These are phyloP conservation scores for Pestalotiopsis fici DNA, from an alignment of 2,329 filamentous ascomycete species.

Conservation along the genomic window DNA sequence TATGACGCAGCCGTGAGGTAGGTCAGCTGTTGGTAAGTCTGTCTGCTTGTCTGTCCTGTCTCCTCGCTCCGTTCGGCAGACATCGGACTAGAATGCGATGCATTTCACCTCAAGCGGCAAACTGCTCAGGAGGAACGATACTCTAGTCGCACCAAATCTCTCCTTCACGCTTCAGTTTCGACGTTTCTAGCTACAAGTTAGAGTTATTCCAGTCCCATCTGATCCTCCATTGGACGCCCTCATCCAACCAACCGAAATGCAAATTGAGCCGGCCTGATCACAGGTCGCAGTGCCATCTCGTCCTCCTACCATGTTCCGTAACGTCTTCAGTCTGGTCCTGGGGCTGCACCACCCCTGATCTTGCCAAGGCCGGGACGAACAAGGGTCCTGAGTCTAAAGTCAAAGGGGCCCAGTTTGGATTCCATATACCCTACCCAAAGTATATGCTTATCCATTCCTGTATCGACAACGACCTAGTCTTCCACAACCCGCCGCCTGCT, in stretches of 20 bases:
- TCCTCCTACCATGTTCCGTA: slow-evolving; percentile 6
- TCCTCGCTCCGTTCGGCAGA: neutral
- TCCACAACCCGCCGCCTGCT: slow-evolving; percentile 6
- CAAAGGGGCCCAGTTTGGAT: slow-evolving; percentile 16
- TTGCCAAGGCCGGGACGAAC: slow-evolving; percentile 8
- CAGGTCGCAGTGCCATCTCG: slow-evolving; percentile 7
- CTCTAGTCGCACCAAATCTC: neutral
- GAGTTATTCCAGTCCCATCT: neutral
- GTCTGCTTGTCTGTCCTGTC: neutral
- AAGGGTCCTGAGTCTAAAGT: neutral
- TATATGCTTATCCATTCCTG: slow-evolving; percentile 15
- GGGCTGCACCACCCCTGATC: slow-evolving; percentile 1
- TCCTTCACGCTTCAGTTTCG: neutral
- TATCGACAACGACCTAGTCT: neutral
- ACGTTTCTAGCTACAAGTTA: neutral
- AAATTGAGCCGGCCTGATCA: slow-evolving; percentile 1
- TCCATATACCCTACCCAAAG: slow-evolving; percentile 5
- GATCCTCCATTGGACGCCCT: neutral
- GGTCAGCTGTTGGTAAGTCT: neutral
- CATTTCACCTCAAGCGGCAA: neutral
- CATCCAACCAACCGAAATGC: neutral
- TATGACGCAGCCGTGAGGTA: neutral
- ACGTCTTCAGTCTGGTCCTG: slow-evolving; percentile 3
- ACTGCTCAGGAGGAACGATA: neutral
- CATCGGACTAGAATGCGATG: neutral